A percentile compares a stretch with the other conserved stretches of the same genome.
These are phyloP conservation scores for Ustilago vetiveriae DNA, from an alignment of 1,284 basidiomycete genomes.

Conservation along the genomic window DNA sequence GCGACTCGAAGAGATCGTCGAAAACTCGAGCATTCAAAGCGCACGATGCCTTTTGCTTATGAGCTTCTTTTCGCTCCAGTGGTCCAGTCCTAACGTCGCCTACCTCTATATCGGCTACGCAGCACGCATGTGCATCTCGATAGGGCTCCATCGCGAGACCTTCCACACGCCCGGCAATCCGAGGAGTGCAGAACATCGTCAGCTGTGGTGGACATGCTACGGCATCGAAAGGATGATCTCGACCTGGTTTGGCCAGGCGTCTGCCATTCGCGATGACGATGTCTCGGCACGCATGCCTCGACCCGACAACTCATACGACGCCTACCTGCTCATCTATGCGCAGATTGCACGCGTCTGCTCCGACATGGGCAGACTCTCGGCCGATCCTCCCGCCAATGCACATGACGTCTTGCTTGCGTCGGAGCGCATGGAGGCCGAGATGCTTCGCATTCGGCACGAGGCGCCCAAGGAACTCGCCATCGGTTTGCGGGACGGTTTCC, in stretches of 20 bases:
- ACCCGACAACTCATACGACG: constrained; percentile 39
- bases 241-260: constrained; percentile 42
- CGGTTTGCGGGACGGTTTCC: constrained; percentile 25
- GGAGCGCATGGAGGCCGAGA: constrained; percentile 40
- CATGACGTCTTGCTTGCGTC: constrained; percentile 37
- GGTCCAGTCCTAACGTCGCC: constrained; percentile 50
- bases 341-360: constrained; percentile 36
- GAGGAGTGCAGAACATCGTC: constrained; percentile 27
- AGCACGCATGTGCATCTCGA: constrained; percentile 48
- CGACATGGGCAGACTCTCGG: constrained; percentile 35
- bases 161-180: constrained; percentile 39
- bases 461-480: constrained; percentile 31
- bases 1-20: constrained; percentile 45
- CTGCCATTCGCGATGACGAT: constrained; percentile 47
- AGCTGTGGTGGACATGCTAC: constrained; percentile 52
- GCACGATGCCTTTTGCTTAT: constrained; percentile 47
- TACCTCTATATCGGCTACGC: constrained; percentile 51
- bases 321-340: constrained; percentile 36
- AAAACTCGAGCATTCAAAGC: constrained; percentile 48
- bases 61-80: constrained; percentile 48
- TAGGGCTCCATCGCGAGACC: constrained; percentile 46
- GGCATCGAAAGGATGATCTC: constrained; percentile 44
- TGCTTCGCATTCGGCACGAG: constrained; percentile 40
- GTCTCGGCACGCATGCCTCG: constrained; percentile 34
- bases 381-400: constrained; percentile 42